A percentile compares a stretch with the other conserved stretches of the same genome.
Conservation (phyloP, 176 grass and related monocot genomes). For the Tillandsia fasciculata region DNA sequence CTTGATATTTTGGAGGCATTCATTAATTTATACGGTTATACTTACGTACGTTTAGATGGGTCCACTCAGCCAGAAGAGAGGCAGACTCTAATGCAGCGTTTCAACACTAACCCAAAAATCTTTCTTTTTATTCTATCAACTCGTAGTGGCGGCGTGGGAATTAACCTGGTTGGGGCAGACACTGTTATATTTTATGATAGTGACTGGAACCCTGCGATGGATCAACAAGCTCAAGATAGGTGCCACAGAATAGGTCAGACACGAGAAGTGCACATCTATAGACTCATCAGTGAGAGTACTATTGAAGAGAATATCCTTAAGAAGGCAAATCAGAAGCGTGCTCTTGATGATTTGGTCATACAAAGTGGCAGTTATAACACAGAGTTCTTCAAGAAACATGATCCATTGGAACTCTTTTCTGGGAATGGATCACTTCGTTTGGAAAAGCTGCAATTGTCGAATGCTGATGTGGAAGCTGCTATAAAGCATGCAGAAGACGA, state of each 20-base stretch:
- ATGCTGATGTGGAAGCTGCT: slow-evolving; percentile 90
- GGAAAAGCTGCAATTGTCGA: slow-evolving; percentile 40
- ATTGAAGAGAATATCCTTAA: slow-evolving; percentile 99
- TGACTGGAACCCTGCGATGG: slow-evolving; percentile 99
- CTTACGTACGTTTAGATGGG: slow-evolving; percentile 91
- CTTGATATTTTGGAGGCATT: slow-evolving; percentile 96
- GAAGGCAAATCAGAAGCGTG: slow-evolving; percentile 97
- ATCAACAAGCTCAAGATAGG: slow-evolving; percentile 99
- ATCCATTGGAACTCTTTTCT: slow-evolving; percentile 94
- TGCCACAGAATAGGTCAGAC: slow-evolving; percentile 98
- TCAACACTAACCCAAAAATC: slow-evolving; percentile 94
- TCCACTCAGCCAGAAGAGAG: slow-evolving; percentile 92
- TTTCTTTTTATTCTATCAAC: slow-evolving; percentile 98
- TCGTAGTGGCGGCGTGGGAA: slow-evolving; percentile 92
- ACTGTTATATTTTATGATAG: slow-evolving; percentile 99
- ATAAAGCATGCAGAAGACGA: slow-evolving; percentile 97
- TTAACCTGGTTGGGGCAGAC: slow-evolving; percentile 95
- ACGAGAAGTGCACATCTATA: slow-evolving; percentile 95
- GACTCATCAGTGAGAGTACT: slow-evolving; percentile 89
- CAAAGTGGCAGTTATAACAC: slow-evolving; percentile 96
- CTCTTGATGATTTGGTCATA: slow-evolving; percentile 94
- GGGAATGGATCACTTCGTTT: slow-evolving; percentile 36
- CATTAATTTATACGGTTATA: slow-evolving; percentile 97
- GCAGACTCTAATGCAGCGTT: slow-evolving; percentile 94
- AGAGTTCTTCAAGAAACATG: slow-evolving; percentile 97